Base-by-base conservation (phyloP, 345 rosid genomes). In the Salix dunnii region DNA sequence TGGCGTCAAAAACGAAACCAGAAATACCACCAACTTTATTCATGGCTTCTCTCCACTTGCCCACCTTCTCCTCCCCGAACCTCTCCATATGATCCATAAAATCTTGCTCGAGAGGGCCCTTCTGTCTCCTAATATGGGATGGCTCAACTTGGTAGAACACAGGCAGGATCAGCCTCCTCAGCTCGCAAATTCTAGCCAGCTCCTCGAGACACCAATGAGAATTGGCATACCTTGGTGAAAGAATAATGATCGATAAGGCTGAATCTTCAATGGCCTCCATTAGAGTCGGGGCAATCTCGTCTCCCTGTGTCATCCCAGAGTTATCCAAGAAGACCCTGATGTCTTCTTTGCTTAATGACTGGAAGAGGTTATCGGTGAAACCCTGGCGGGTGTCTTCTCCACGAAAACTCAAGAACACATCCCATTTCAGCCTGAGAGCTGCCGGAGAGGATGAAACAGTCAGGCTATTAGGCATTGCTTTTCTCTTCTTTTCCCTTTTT, bases 331-430 rank as follows among this genome's bases (percentile, higher is more conserved):
- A 88, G 10, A 79, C 87, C 0, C 89, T 82, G 68, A 86, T 53
- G 7, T 77, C 80, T 14, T 78, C 49, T 28, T 35, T 21, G 7
- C 14, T 73, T 25, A 84, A 84, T 0, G 72, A 64, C 20, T 14
- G 13, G 73, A 83, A 76, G 79, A 90, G 81, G 6, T 35, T 25
- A 49, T 7, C 30, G 6, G 88, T 81, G 81, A 90, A 36, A 71
- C 48, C 75, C 3, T 35, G 5, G 61, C 93, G 85, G 17, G 89
- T 88, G 78, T 90, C 93, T 69, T 77, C 86, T 21, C 91, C 89
- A 25, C 89, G 81, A 80, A 90, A 90, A 30, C 91, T 90, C 12
- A 90, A 78, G 78, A 90, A 88, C 5, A 87, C 87, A 81, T 90
- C 90, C 78, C 75, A 90, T 10, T 67, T 73, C 74, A 80, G 84